A percentile compares a stretch with the other conserved stretches of the same genome.
phyloP scores from a whole-genome alignment of 495 filamentous ascomycete genomes.

The Hyaloscypha variabilis region DNA sequence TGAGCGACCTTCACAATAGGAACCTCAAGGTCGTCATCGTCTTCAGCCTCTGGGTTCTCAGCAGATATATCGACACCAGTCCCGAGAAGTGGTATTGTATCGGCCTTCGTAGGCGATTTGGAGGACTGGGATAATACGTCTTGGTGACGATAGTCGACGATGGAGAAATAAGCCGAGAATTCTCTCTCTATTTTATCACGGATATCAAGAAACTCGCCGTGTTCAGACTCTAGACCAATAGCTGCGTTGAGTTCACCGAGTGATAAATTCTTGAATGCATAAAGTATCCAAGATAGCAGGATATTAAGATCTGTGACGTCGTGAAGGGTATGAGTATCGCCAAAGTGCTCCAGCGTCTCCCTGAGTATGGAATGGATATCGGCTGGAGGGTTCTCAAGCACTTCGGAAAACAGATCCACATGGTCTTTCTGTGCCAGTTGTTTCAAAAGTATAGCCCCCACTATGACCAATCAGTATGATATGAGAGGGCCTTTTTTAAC shows the following conservation, averaged over 20 bases:
- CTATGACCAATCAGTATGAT: neutral
- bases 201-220: slow-evolving; percentile 18
- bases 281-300: slow-evolving; percentile 14
- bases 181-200: slow-evolving; percentile 10
- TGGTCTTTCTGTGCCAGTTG: slow-evolving; percentile 13
- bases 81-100: neutral
- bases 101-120: neutral
- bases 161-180: slow-evolving; percentile 11
- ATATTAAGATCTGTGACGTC: slow-evolving; percentile 13
- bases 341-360: slow-evolving; percentile 5
- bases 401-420: slow-evolving; percentile 2
- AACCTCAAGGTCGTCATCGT: neutral
- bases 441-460: slow-evolving; percentile 10
- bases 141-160: neutral
- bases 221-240: slow-evolving; percentile 11
- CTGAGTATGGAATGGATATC: slow-evolving; percentile 4
- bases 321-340: slow-evolving; percentile 8
- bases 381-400: slow-evolving; percentile 1
- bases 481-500: neutral
- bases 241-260: slow-evolving; percentile 11
- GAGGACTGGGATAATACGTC: neutral
- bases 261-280: neutral
- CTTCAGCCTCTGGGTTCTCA: neutral
- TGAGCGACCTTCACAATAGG: slow-evolving; percentile 6
- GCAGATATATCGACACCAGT: neutral